Base-by-base conservation (phyloP, 495 filamentous ascomycete species). In the Parathielavia appendiculata region DNA sequence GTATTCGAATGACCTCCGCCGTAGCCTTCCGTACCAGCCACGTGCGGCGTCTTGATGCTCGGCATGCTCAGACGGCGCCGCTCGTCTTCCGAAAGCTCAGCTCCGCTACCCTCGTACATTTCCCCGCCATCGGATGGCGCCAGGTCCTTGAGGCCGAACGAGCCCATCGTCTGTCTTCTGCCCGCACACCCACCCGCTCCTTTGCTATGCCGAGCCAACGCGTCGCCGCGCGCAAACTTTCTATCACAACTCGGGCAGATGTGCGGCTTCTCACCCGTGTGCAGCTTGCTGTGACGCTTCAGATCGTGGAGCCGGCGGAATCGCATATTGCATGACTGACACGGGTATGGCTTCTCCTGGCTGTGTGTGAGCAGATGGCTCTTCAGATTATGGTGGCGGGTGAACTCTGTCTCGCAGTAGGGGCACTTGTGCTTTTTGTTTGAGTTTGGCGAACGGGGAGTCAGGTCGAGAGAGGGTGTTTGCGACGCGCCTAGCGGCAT, bases 331-430 rank as follows among this genome's bases (percentile, higher is more conserved):
- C 93, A 99, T 20, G 87, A 89, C 56, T 88, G 82, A 66, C 93
- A 99, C 22, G 90, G 82, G 66, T 91, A 99, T 0, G 93, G 93
- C 69, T 99, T 99, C 71, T 97, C 95, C 73, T 99, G 93, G 63
- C 92, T 96, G 68, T 99, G 93, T 0, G 93, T 99, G 57, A 99
- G 82, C 36, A 99, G 82, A 75, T 99, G 93, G 60, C 90, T 96
- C 72, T 99, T 99, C n/a, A 99, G 82, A 62, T 99, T 99, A 68
- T 99, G 93, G 68, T 97, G 95, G 11, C 93, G 82, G 11, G 93
- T 99, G 65, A 99, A 99, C 65, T 95, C 92, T 9, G 95, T 96
- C 5, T 89, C 79, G 76, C 93, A 99, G 71, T 95, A 96, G 3
- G 88, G 91, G 66, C 93, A 99, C 59, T 92, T 95, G 73, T 99